Base-by-base conservation (phyloP, 192 early-diverging fungal species). In the Umbelopsis vinacea region DNA sequence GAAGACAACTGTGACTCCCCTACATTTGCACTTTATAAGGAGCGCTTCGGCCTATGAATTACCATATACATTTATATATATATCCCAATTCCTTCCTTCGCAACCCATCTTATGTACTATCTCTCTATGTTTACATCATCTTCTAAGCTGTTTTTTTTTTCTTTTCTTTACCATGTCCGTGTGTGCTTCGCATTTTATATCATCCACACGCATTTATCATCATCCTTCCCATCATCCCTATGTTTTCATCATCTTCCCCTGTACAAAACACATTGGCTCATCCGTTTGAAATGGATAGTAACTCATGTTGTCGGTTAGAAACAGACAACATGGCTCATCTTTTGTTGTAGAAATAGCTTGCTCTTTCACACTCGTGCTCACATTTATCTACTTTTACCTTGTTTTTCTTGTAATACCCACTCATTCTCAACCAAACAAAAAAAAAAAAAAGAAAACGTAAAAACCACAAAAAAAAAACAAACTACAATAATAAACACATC, bases 301-400 rank as follows among this genome's bases (percentile, higher is more conserved):
- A 35, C 29, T 17, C 57, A 63, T 63, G 29, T 63, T 63, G 33
- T 63, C 29, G 19, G 57, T 63, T 63, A 63, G 57, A 63, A 63
- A 63, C 33, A 29, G 29, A 63, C 57, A 63, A 7, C 24, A 63
- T 35, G 26, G 19, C 33, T n/a, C 35, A 11, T 63, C 35, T 19
- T n/a, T 33, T 35, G 57, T n/a, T 63, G 57, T 63, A 63, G 26
- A 63, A 63, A 37, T 57, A 37, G 57, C 57, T 63, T 63, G 57
- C 57, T 63, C 19, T 54, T 54, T 54, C 22, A 26, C 22, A 29
- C 35, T 14, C 26, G 4, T 37, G 7, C 5, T 63, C 33, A 63
- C 33, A 15, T 57, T 14, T 7, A 37, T 63, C 29, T 63, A 63
- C 10, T 37, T 63, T 63, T 38, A 6, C 10, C 29, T 57, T 29